A percentile compares a stretch with the other conserved stretches of the same genome.
These are phyloP conservation scores for Cytospora paraplurivora DNA, from an alignment of 2,329 filamentous ascomycete genomes.

Conservation along the genomic window DNA sequence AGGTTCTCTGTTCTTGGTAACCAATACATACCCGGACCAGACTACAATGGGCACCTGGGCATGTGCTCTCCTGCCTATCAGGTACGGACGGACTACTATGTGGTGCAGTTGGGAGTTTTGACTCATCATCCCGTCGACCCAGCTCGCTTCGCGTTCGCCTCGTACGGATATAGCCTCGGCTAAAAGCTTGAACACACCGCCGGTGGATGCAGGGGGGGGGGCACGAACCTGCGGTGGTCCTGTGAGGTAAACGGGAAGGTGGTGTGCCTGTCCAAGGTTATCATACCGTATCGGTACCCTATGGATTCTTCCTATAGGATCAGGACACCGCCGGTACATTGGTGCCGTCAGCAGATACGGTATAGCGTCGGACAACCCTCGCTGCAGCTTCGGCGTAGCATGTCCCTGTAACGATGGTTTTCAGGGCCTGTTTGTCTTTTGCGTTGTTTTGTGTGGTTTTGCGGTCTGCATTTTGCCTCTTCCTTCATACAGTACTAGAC, in stretches of 20 bases:
- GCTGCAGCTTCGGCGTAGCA: neutral
- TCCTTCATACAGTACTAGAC: too few relatives aligned
- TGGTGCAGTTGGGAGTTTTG: neutral
- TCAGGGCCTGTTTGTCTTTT: neutral
- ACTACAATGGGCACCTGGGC: neutral
- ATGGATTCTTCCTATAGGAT: neutral
- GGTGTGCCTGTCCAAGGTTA: neutral
- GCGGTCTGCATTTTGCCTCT: neutral
- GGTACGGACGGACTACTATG: too few relatives aligned
- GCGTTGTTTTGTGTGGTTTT: neutral
- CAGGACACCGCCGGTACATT: neutral
- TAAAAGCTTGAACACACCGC: constrained; percentile 1
- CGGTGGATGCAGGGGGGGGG: neutral
- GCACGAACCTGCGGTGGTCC: neutral
- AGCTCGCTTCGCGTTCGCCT: neutral
- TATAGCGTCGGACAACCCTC: neutral
- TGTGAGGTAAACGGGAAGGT: neutral
- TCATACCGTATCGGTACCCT: neutral
- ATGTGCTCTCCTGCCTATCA: neutral
- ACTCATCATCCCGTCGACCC: neutral
- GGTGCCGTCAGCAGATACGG: neutral
- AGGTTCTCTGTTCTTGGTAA: too few relatives aligned
- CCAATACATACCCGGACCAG: too few relatives aligned
- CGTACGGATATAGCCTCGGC: neutral
- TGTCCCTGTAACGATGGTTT: too few relatives aligned